Conservation (phyloP, 2,329 filamentous ascomycete genomes). For the Fusarium scirpi region DNA sequence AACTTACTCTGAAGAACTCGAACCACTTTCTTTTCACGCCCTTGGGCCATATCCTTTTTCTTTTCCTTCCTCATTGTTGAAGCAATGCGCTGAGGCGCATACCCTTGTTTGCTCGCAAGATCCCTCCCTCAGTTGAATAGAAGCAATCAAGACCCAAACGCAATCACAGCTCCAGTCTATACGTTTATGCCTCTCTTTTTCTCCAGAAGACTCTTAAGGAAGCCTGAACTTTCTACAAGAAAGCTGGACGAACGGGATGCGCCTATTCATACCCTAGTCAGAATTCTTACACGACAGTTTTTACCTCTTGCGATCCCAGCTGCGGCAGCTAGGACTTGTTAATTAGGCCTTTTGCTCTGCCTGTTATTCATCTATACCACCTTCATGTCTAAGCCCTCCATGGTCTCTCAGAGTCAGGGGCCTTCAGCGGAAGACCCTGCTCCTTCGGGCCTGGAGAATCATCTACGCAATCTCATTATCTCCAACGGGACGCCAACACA, state of each 20-base stretch:
- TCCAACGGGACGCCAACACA: slow-evolving; percentile 56
- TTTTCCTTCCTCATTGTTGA: background rate
- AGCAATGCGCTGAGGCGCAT: slow-evolving; percentile 16
- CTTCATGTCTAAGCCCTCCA: background rate
- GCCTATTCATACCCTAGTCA: slow-evolving; percentile 7
- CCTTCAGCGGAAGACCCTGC: slow-evolving; percentile 8
- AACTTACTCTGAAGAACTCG: background rate
- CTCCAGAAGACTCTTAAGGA: background rate
- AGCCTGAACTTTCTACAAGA: background rate
- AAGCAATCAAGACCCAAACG: slow-evolving; percentile 15
- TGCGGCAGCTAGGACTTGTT: background rate
- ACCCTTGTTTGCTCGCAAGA: slow-evolving; percentile 7
- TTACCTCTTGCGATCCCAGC: background rate
- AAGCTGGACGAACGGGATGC: slow-evolving; percentile 16
- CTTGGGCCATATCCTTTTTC: background rate
- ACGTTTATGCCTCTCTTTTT: background rate
- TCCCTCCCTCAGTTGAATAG: slow-evolving; percentile 30
- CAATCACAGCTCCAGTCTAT: background rate
- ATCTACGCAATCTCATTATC: slow-evolving; percentile 70
- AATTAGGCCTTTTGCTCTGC: background rate
- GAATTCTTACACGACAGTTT: slow-evolving; percentile 16
- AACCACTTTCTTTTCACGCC: background rate
- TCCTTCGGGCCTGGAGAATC: slow-evolving; percentile 62
- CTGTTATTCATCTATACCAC: background rate
- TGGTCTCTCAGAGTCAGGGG: slow-evolving; percentile 23